These are phyloP conservation scores for Pseudocercospora vitis DNA, from an alignment of 2,329 filamentous ascomycete species.

Conservation along the genomic window DNA sequence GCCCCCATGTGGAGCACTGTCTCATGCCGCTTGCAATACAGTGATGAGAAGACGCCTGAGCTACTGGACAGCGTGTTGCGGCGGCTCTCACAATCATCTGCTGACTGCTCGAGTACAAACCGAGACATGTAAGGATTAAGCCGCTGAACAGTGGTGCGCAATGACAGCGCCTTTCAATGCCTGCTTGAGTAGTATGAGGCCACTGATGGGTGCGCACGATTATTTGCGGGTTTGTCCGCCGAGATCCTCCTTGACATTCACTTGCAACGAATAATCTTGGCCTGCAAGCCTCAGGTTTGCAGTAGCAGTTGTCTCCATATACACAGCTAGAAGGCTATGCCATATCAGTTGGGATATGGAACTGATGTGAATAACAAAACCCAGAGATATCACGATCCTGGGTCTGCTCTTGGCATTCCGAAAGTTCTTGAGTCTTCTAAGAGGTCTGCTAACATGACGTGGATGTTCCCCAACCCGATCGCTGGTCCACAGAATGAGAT, in stretches of 20 bases:
- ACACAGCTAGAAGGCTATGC: neutral
- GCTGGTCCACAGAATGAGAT: neutral
- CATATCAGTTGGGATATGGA: too few species aligned
- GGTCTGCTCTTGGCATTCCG: neutral
- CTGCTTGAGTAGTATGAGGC: neutral
- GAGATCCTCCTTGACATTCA: neutral
- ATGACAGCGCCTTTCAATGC: neutral
- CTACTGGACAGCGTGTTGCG: too few species aligned
- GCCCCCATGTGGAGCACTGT: too few species aligned
- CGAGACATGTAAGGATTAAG: neutral
- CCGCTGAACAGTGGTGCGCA: neutral
- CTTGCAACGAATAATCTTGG: neutral
- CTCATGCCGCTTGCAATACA: too few species aligned
- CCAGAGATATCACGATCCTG: slow-evolving; percentile 5
- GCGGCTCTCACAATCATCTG: too few species aligned
- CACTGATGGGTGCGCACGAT: neutral
- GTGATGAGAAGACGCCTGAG: too few species aligned
- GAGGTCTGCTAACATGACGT: neutral
- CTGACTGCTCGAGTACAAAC: too few species aligned
- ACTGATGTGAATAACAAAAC: neutral
- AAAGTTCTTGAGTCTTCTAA: slow-evolving; percentile 1
- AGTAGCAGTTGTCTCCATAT: neutral
- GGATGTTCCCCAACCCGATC: neutral
- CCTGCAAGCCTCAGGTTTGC: neutral
- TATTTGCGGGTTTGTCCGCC: slow-evolving; percentile 6